Evolutionary conservation across 2,329 filamentous ascomycete species (phyloP), one percentile per base, ranked within the genome.

Genomic region (Pseudocercospora eumusae): DNA sequence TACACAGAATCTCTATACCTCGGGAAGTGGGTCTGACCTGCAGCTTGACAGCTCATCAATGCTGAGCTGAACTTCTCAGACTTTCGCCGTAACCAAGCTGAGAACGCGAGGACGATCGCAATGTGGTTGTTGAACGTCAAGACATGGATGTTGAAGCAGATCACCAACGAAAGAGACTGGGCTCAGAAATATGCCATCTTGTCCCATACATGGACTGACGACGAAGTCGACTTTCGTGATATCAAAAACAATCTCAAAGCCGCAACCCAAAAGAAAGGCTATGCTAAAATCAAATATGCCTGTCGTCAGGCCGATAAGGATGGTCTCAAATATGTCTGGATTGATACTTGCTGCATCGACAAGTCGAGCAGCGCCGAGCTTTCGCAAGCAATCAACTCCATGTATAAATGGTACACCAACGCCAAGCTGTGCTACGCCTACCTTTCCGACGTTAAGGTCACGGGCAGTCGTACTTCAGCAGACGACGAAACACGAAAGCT

Each of bases 311-410:
- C 64, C 5, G 50, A 18, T 6, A 23, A 18, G 5, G 58, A 63
- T 33, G 61, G 52, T 4, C 47, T 55, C 27, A 56, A 59, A 36
- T 67, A 60, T 36, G 50, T 57, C 10, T 69, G 64, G 66, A 56
- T 69, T 18, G 66, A 68, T 40, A 68, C 66, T 3, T 68, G 63
- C 47, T 66, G 65, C 57, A 69, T 68, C 3, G 57, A 68, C 53
- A 61, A 65, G 31, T 21, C 23, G 4, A 66, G 57, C 33, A 56
- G 36, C 23, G 61, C 66, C 5, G 66, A 69, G 42, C 52, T 69
- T 7, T 56, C 56, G 5, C 56, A 63, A 53, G 60, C 66, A 10
- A 64, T 68, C 36, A 68, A 68, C 20, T 62, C 65, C 6, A 69
- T 66, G 66, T 69, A 57, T 45, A 47, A 42, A 44, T 68, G 66